Evolutionary conservation across 2,329 filamentous ascomycete genomes (phyloP), one percentile per base, ranked within the genome.

Genomic region (Xylaria polymorpha): DNA sequence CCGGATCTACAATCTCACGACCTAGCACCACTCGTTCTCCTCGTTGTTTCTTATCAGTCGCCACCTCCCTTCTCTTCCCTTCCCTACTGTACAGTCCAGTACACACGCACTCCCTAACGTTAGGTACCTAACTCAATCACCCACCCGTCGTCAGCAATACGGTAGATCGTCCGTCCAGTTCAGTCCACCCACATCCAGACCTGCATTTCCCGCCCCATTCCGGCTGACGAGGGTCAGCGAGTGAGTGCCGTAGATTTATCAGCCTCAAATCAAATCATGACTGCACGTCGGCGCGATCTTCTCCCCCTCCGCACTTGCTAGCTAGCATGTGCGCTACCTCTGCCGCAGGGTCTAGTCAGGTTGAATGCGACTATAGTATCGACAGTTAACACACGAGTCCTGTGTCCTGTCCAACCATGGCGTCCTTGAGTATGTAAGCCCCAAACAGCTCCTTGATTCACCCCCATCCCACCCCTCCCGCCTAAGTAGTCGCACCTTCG

Each of bases 371-470:
- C 74, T 74, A 74, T 75, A 73, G 65, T 72, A 71, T 20, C 20
- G 53, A 58, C 43, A 9, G 25, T 37, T 56, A 51, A 43, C 60
- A 25, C 50, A 25, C 50, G 51, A 53, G n/a, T n/a, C n/a, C n/a
- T n/a, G n/a, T n/a, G 35, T 64, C 41, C 37, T 41, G 60, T 61
- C 57, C 59, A 37, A 72, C 37, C 71, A 78, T 78, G 76, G 73
- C 76, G 56, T 76, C 76, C 64, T 71, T 78, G 63, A 77, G 76
- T 78, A 77, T 75, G 76, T 78, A 74, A 77, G 69, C 74, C 71
- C 68, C 63, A 29, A 53, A 64, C 43, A 6, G 48, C 56, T 51
- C 50, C 61, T 63, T 43, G 46, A 61, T 64, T 64, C 64, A 37
- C 39, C 58, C 39, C 58, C 59, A 25, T 37, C 22, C 58, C 32